A percentile compares a stretch with the other conserved stretches of the same genome.
Evolutionary conservation across 441 rosid genomes (phyloP).

Genomic region (Daphne laureola): DNA sequence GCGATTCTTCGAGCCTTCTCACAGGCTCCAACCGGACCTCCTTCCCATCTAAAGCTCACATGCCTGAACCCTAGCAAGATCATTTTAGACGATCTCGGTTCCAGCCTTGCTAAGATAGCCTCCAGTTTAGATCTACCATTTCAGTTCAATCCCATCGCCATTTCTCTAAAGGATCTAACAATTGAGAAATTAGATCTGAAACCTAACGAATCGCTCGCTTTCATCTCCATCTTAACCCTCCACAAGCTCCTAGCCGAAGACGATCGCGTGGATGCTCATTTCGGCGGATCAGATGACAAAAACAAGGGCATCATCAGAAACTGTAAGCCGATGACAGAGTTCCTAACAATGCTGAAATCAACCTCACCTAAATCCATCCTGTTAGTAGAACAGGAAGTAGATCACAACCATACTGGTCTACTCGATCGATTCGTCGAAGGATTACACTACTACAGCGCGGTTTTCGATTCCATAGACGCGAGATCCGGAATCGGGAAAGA

Average conservation of each 20-base stretch:
- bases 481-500: constrained; percentile 11
- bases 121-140: constrained; percentile 26
- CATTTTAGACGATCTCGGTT: constrained; percentile 25
- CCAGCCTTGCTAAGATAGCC: constrained; percentile 35
- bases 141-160: constrained; percentile 31
- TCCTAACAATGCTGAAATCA: constrained; percentile 24
- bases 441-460: constrained; percentile 41
- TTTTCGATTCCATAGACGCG: constrained; percentile 35
- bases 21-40: constrained; percentile 18
- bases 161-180: constrained; percentile 23
- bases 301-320: constrained; percentile 21
- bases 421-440: constrained; percentile 35
- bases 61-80: constrained; percentile 16
- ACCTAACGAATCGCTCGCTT: constrained; percentile 35
- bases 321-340: constrained; percentile 26
- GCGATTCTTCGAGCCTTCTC: constrained; percentile 29
- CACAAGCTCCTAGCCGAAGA: constrained; percentile 39
- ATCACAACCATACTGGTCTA: constrained; percentile 29
- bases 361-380: constrained; percentile 26
- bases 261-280: constrained; percentile 38
- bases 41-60: constrained; percentile 30
- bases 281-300: constrained; percentile 16
- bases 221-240: constrained; percentile 35
- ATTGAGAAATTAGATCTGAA: constrained; percentile 23
- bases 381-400: constrained; percentile 39